These are phyloP conservation scores for Botryosphaeria agaves DNA, from an alignment of 2,329 filamentous ascomycete species.

Conservation along the genomic window DNA sequence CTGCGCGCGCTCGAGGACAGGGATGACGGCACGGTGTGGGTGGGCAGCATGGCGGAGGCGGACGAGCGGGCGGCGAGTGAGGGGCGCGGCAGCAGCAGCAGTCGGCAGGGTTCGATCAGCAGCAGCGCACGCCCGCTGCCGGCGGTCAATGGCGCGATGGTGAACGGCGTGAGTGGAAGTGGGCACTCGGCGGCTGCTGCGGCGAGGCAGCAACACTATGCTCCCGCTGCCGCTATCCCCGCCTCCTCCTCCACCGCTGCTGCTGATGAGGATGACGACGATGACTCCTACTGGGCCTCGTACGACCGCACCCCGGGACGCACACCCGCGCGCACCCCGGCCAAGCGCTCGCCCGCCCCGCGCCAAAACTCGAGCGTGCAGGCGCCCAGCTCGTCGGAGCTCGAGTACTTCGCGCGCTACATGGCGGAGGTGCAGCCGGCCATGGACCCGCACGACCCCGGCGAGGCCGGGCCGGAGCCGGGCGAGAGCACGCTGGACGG, in stretches of 20 bases:
- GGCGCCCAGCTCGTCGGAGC: slow-evolving; percentile 32
- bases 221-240: slow-evolving; percentile 8
- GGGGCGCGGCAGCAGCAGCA: slow-evolving; percentile 2
- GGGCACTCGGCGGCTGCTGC: no score
- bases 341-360: slow-evolving; percentile 46
- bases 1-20: slow-evolving; percentile 40
- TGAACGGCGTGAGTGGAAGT: no score
- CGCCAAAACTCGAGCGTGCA: slow-evolving; percentile 7
- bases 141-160: slow-evolving; percentile 14
- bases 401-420: slow-evolving; percentile 62
- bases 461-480: slow-evolving; percentile 35
- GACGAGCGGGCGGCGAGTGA: slow-evolving; percentile 33
- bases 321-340: slow-evolving; percentile 39
- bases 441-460: slow-evolving; percentile 67
- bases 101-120: no score
- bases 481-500: slow-evolving; percentile 37
- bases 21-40: slow-evolving; percentile 39
- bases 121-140: not conserved
- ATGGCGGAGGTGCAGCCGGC: slow-evolving; percentile 59
- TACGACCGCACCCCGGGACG: slow-evolving; percentile 55
- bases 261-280: slow-evolving; percentile 27
- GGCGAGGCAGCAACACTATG: no score
- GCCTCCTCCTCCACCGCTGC: no score
- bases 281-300: slow-evolving; percentile 65
- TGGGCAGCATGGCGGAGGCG: slow-evolving; percentile 40